Percentiles rank a stretch among this genome's conserved stretches.
These are phyloP conservation scores for Coemansia pectinata DNA, from an alignment of 192 early-diverging fungal species.

Conservation along the genomic window DNA sequence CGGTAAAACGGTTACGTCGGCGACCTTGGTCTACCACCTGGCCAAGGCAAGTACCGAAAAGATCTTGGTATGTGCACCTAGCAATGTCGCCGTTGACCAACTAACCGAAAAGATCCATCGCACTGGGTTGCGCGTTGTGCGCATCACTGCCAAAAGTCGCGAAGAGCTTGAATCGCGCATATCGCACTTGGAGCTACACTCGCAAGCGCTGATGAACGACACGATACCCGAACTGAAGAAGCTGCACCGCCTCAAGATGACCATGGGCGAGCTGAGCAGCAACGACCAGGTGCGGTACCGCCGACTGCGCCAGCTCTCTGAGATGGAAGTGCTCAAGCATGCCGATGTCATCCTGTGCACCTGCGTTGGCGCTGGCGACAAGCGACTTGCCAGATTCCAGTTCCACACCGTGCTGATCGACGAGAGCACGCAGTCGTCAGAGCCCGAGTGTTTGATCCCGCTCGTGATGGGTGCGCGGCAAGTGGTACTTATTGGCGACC, in stretches of 20 bases:
- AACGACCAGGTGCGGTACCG: conserved; percentile 87
- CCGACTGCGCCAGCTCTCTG: conserved; percentile 78
- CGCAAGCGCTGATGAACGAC: conserved; percentile 95
- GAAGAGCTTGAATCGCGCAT: conserved; percentile 95
- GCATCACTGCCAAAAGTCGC: conserved; percentile 89
- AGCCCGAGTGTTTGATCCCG: conserved; percentile 98
- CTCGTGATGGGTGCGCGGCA: conserved; percentile 95
- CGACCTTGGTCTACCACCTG: conserved; percentile 96
- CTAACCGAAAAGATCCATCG: conserved; percentile 95
- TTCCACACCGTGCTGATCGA: conserved; percentile 97
- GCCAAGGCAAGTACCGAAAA: conserved; percentile 86
- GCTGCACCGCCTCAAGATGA: conserved; percentile 80
- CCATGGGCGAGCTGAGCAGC: conserved; percentile 88
- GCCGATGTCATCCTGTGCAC: conserved; percentile 99
- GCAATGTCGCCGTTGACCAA: conserved; percentile 99
- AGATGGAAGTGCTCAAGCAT: conserved; percentile 86
- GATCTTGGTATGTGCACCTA: conserved; percentile 98
- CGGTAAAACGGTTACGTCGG: conserved; percentile 98
- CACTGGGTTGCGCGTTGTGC: conserved; percentile 93
- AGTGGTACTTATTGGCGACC: conserved; percentile 96
- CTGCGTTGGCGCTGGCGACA: conserved; percentile 96
- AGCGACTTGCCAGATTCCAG: conserved; percentile 79
- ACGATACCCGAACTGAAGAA: conserved; percentile 94
- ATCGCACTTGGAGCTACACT: conserved; percentile 91
- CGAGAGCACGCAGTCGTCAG: conserved; percentile 96